A percentile compares a stretch with the other conserved stretches of the same genome.
These are phyloP conservation scores for Yamadazyma diospyri DNA, from an alignment of 1,139 yeast species.

Conservation along the genomic window DNA sequence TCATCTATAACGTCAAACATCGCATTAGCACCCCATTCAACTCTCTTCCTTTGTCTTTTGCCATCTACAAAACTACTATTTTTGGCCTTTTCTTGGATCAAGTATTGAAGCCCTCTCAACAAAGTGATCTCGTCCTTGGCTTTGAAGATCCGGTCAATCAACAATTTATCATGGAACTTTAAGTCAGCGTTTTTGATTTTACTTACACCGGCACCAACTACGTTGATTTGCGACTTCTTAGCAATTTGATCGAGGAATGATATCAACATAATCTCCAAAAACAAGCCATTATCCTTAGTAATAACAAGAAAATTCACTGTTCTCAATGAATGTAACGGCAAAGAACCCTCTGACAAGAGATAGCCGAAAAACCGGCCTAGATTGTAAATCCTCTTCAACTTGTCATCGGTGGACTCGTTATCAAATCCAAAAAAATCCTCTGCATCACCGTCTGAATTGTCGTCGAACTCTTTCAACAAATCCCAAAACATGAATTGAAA, in stretches of 20 bases:
- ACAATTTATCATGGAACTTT: slow-evolving; percentile 50
- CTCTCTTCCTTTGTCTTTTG: slow-evolving; percentile 56
- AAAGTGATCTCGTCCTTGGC: slow-evolving; percentile 62
- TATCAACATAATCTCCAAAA: slow-evolving; percentile 70
- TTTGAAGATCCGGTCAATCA: slow-evolving; percentile 54
- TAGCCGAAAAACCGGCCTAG: slow-evolving; percentile 78
- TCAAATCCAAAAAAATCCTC: slow-evolving; percentile 36
- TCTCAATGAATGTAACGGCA: slow-evolving; percentile 70
- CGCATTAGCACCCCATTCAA: slow-evolving; percentile 67
- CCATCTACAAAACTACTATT: slow-evolving; percentile 53
- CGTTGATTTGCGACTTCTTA: slow-evolving; percentile 55
- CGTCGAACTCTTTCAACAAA: slow-evolving; percentile 68
- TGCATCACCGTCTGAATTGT: slow-evolving; percentile 40
- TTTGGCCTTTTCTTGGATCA: slow-evolving; percentile 53
- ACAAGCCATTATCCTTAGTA: slow-evolving; percentile 60
- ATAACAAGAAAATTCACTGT: slow-evolving; percentile 73
- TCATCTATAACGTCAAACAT: slow-evolving; percentile 55
- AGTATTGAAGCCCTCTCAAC: slow-evolving; percentile 71
- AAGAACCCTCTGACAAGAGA: slow-evolving; percentile 65
- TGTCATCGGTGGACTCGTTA: slow-evolving; percentile 37
- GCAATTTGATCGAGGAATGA: slow-evolving; percentile 65
- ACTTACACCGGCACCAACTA: slow-evolving; percentile 44
- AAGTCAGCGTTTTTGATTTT: slow-evolving; percentile 27
- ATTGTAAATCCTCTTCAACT: slow-evolving; percentile 60
- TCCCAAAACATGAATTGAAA: slow-evolving; percentile 94